Base-by-base conservation (phyloP, 202 grass and related monocot genomes). In the Bolboschoenoplectus hybrid region DNA sequence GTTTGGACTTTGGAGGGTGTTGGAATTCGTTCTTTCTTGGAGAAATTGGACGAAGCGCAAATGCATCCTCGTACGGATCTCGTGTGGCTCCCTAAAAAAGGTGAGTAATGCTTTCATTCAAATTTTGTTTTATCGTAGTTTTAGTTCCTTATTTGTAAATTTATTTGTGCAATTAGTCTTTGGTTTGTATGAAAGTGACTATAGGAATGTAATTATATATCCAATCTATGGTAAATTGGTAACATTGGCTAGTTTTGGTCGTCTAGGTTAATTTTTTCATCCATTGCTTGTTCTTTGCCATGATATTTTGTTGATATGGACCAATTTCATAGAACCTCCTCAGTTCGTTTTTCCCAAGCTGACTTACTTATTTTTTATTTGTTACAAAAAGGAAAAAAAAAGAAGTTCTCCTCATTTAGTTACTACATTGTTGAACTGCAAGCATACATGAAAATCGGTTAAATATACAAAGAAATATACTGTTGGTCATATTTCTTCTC, bases 41-140 rank as follows among this genome's bases (percentile, higher is more conserved):
- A 82, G 41, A 82, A 16, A 82, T 82, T 82, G 81, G 7, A 70
- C 45, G 63, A 69, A 53, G 63, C 45, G 67, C 34, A 84, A 71
- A 84, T 84, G 82, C 45, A 40, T 66, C 82, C 65, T 70, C 63
- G 65, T 71, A 71, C 6, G 49, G 50, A 55, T 84, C 47, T 11
- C 49, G 14, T 41, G 14, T 63, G 17, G 35, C 40, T 46, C 38
- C 81, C 60, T 14, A 70, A 84, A 41, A 68, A 7, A 71, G 65
- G 82, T 84, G 17, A 58, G 7, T 38, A 68, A 64, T 36, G 9
- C 40, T 4, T 38, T 38, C 6, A 11, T 83, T 83, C 63, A 39
- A 56, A 7, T 58, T 84, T 19, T 71, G 65, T 39, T 68, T 60
- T n/a, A 11, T 80, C 19, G 10, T 39, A 58, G 9, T 74, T 74